Evolutionary conservation across 139 green algal genomes (phyloP), one percentile per base, ranked within the genome.

Genomic region (Penium margaritaceum): DNA sequence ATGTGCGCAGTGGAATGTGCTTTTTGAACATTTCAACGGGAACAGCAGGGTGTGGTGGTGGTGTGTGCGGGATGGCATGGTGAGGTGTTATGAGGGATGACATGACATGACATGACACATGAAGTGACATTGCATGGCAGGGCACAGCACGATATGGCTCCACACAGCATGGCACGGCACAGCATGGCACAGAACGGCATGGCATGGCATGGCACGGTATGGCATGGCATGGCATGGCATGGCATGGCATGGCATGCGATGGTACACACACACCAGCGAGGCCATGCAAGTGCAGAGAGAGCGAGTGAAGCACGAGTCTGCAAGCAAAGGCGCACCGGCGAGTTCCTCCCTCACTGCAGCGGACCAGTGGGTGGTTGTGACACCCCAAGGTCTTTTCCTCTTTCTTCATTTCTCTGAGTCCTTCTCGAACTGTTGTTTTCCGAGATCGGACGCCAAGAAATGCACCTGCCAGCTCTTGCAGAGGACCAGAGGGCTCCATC

Each of bases 391-490:
- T n/a, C n/a, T n/a, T n/a, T n/a, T n/a, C n/a, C n/a, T n/a, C n/a
- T n/a, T n/a, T n/a, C n/a, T n/a, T n/a, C n/a, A n/a, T n/a, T n/a
- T n/a, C n/a, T n/a, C n/a, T n/a, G n/a, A n/a, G n/a, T n/a, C n/a
- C n/a, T n/a, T n/a, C n/a, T n/a, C n/a, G n/a, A n/a, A n/a, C n/a
- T n/a, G n/a, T n/a, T n/a, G n/a, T n/a, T n/a, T n/a, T n/a, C n/a
- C n/a, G n/a, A n/a, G n/a, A n/a, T n/a, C 44, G 17, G 19, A 62
- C 1, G 24, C 19, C 53, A 30, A 63, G 21, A 29, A 29, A 63
- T 63, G 29, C 35, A 73, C 65, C 65, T 73, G 65, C 65, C 34
- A 73, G 65, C 41, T 73, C 65, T 35, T 73, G 34, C 2, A 41
- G 2, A 15, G 65, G 65, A 30, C 12, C 39, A n/a, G n/a, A n/a